These are phyloP conservation scores for Amanita rimosa DNA, from an alignment of 768 basidiomycete genomes.

Conservation along the genomic window DNA sequence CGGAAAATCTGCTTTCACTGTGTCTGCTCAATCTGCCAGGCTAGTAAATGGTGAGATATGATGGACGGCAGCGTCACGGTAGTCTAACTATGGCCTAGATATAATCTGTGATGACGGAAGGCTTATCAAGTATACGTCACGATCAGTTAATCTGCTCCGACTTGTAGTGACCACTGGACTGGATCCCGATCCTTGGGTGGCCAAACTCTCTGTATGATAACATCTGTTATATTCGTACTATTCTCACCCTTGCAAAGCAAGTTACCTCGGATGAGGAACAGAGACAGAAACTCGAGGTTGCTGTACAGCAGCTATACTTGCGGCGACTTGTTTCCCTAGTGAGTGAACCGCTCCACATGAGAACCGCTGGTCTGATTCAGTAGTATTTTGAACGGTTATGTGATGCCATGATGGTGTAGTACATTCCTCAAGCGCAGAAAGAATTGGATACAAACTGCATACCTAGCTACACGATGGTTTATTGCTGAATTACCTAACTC, in stretches of 20 bases:
- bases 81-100: background rate
- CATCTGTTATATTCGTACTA: background rate
- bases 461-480: conserved; percentile 3
- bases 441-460: background rate
- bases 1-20: background rate
- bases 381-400: conserved; percentile 5
- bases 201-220: background rate
- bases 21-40: background rate
- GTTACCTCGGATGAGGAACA: background rate
- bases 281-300: background rate
- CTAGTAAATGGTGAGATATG: conserved; percentile 1
- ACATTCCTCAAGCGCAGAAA: background rate
- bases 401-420: conserved; percentile 3
- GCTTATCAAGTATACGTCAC: background rate
- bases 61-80: too few relatives aligned
- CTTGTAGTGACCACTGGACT: background rate
- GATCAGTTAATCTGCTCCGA: background rate
- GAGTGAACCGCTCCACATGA: background rate
- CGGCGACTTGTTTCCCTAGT: background rate
- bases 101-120: background rate
- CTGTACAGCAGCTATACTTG: background rate
- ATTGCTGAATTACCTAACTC: background rate
- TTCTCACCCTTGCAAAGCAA: background rate
- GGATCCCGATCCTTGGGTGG: background rate
- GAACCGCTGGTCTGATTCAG: background rate